Conservation (phyloP, 2,329 filamentous ascomycete species). For the Botrytis paeoniae region DNA sequence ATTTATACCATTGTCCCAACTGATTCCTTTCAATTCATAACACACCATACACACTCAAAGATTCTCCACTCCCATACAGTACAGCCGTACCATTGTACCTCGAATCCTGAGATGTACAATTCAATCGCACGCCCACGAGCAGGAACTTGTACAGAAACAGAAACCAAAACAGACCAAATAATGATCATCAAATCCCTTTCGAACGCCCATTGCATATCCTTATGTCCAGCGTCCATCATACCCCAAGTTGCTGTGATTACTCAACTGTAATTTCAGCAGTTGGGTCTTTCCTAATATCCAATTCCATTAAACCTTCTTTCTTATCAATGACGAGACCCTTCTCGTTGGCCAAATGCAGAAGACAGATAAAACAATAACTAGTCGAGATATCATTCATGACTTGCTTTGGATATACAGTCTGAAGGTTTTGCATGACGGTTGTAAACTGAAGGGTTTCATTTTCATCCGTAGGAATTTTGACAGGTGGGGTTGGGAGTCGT, state of each 20-base stretch:
- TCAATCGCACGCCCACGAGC: not conserved
- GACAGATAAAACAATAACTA: constrained; percentile 83
- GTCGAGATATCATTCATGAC: constrained; percentile 94
- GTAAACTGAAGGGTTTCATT: constrained; percentile 74
- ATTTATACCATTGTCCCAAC: not conserved
- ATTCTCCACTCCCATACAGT: not conserved
- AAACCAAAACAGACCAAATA: not conserved
- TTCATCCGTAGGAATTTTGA: constrained; percentile 37
- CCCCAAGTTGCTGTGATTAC: constrained; percentile 20
- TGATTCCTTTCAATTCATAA: not conserved
- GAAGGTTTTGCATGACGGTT: constrained; percentile 83
- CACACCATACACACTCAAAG: not conserved
- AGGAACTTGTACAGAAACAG: not conserved
- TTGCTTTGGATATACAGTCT: constrained; percentile 79
- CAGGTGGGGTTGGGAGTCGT: constrained; percentile 40
- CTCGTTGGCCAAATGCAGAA: constrained; percentile 73
- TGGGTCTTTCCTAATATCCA: constrained; percentile 61
- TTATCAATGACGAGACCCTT: constrained; percentile 64
- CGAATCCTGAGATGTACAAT: not conserved
- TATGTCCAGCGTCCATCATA: not conserved
- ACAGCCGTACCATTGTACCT: not conserved
- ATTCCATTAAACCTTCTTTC: constrained; percentile 51
- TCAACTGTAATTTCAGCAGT: constrained; percentile 52
- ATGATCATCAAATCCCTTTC: not conserved
- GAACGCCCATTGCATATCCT: not conserved